Evolutionary conservation across 2,329 filamentous ascomycete species (phyloP).

Genomic region (Coniosporium tulheliwenetii): DNA sequence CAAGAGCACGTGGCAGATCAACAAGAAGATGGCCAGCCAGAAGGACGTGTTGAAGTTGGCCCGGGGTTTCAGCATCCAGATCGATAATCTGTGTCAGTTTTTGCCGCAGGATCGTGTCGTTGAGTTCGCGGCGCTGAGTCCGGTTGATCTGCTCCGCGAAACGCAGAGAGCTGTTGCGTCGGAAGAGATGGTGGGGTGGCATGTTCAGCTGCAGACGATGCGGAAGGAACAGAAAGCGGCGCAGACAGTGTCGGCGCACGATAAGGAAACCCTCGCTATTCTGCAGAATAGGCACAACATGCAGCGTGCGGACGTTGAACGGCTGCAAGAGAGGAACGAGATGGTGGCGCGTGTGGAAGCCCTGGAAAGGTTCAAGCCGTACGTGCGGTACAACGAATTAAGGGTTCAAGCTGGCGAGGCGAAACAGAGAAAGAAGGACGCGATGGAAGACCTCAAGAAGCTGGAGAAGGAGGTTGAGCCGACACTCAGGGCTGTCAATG

Average conservation of each 20-base stretch:
- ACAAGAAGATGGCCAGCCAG: conserved; percentile 45
- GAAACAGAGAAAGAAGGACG: conserved; percentile 39
- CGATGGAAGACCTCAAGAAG: conserved; percentile 39
- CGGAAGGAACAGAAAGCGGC: conserved; percentile 53
- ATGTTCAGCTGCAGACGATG: conserved; percentile 56
- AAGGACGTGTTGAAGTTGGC: conserved; percentile 54
- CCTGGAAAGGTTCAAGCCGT: conserved; percentile 48
- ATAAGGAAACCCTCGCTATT: conserved; percentile 47
- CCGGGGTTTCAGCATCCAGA: conserved; percentile 67
- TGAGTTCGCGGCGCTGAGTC: conserved; percentile 74
- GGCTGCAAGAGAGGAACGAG: conserved; percentile 58
- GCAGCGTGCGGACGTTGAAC: conserved; percentile 69
- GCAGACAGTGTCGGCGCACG: conserved; percentile 39
- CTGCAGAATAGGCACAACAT: conserved; percentile 59
- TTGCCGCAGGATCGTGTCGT: conserved; percentile 90
- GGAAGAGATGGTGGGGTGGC: conserved; percentile 63
- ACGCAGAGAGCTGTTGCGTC: conserved; percentile 82
- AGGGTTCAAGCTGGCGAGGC: conserved; percentile 32
- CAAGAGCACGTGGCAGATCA: conserved; percentile 61
- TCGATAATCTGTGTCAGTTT: conserved; percentile 96
- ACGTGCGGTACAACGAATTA: conserved; percentile 48
- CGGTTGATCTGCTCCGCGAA: conserved; percentile 66
- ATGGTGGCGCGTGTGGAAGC: conserved; percentile 49
- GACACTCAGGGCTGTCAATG: conserved; percentile 49
- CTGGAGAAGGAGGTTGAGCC: conserved; percentile 51